These are phyloP conservation scores for Grosmannia serpens DNA, from an alignment of 2,329 filamentous ascomycete species.

Conservation along the genomic window DNA sequence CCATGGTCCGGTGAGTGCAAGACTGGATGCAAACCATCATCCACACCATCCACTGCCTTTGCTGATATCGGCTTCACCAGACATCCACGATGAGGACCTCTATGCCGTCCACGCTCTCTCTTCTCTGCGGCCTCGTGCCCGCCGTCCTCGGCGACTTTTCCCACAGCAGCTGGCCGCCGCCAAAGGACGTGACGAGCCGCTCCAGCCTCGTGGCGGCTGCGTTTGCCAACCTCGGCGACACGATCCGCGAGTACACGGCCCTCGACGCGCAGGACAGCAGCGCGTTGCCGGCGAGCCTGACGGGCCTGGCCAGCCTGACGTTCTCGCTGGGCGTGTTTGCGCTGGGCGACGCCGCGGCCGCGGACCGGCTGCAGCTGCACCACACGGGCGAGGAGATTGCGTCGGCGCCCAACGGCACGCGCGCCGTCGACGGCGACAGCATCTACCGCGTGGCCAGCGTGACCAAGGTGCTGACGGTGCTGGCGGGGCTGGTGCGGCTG, in stretches of 20 bases:
- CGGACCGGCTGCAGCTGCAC: constrained; percentile 22
- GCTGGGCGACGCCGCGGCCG: neutral
- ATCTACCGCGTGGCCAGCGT: constrained; percentile 26
- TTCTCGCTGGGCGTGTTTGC: constrained; percentile 7
- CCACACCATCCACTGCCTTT: no score
- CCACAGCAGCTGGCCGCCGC: constrained; percentile 1
- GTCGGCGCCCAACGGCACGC: constrained; percentile 14
- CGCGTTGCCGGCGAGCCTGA: neutral
- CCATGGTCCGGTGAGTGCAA: neutral
- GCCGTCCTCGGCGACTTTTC: neutral
- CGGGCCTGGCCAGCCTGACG: constrained; percentile 4
- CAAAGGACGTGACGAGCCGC: neutral
- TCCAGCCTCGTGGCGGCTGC: neutral
- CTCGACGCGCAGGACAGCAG: neutral
- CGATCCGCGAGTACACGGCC: neutral
- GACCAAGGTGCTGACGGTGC: constrained; percentile 22
- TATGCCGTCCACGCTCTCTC: neutral
- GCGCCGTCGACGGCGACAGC: constrained; percentile 19
- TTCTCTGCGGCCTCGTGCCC: neutral
- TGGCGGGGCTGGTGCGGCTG: constrained; percentile 18
- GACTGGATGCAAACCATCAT: no score
- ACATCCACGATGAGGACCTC: neutral
- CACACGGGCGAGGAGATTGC: constrained; percentile 24
- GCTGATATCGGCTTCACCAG: neutral
- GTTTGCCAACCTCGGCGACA: constrained; percentile 1